A percentile compares a stretch with the other conserved stretches of the same genome.
Evolutionary conservation across 345 rosid species (phyloP).

Genomic region (Crucihimalaya himalaica): DNA sequence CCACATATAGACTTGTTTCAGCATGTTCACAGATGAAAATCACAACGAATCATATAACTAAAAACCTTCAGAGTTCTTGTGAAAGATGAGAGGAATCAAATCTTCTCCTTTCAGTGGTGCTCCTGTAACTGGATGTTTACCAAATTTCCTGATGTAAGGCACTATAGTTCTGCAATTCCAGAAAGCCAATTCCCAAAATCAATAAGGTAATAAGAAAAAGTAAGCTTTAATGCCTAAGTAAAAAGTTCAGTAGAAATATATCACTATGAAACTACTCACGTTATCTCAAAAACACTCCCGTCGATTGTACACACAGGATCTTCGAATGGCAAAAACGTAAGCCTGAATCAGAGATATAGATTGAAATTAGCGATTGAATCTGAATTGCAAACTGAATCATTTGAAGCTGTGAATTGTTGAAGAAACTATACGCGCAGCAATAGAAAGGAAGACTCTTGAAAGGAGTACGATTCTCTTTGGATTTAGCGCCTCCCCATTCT

Average conservation of each 20-base stretch:
- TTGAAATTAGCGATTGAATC: background rate
- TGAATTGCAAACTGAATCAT: background rate
- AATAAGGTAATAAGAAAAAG: background rate
- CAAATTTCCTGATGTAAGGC: slow-evolving; percentile 81
- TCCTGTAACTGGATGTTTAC: slow-evolving; percentile 90
- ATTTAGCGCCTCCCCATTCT: slow-evolving; percentile 98
- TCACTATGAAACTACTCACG: slow-evolving; percentile 48
- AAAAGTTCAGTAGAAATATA: background rate
- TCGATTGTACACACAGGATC: slow-evolving; percentile 73
- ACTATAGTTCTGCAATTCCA: slow-evolving; percentile 60
- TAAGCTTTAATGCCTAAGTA: background rate
- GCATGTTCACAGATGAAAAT: background rate
- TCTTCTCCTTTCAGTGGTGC: slow-evolving; percentile 69
- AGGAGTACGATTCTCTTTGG: slow-evolving; percentile 68
- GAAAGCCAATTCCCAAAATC: background rate
- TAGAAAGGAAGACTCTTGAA: slow-evolving; percentile 96
- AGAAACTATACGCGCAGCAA: slow-evolving; percentile 84
- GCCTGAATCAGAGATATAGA: slow-evolving; percentile 50
- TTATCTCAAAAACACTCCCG: slow-evolving; percentile 86
- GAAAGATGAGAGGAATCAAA: slow-evolving; percentile 74
- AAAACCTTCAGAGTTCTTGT: slow-evolving; percentile 85
- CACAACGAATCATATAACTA: slow-evolving; percentile 5
- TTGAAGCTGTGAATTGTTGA: background rate
- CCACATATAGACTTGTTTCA: background rate
- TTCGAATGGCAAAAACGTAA: slow-evolving; percentile 86